Evolutionary conservation across 805 yeast species (phyloP).

Genomic region (Brettanomyces anomalus): DNA sequence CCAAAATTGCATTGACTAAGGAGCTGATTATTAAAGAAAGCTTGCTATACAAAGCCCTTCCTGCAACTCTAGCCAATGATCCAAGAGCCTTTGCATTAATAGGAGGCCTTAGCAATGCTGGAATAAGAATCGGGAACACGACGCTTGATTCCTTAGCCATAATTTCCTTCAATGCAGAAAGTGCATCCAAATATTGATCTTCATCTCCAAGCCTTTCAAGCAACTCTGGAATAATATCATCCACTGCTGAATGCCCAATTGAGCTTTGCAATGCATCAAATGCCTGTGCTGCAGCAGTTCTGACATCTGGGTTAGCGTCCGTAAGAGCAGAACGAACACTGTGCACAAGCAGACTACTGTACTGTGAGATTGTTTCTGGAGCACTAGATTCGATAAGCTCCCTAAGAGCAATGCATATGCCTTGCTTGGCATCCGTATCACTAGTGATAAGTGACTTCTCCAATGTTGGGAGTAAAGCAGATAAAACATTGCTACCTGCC

Average conservation of each 20-base stretch:
- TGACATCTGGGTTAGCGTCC: conserved; percentile 63
- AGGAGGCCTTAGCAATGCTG: conserved; percentile 75
- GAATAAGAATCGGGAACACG: conserved; percentile 88
- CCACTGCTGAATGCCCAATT: conserved; percentile 79
- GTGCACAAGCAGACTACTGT: conserved; percentile 59
- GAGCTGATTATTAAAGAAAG: conserved; percentile 67
- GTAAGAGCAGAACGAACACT: conserved; percentile 74
- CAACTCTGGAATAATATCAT: conserved; percentile 79
- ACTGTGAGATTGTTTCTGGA: conserved; percentile 48
- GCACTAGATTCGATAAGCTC: conserved; percentile 77
- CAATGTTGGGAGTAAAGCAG: conserved; percentile 78
- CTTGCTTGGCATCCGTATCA: conserved; percentile 88
- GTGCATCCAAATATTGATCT: conserved; percentile 57
- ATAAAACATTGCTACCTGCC: conserved; percentile 81
- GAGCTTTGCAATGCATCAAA: conserved; percentile 80
- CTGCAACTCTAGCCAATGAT: conserved; percentile 84
- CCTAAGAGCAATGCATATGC: conserved; percentile 88
- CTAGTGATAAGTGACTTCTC: conserved; percentile 48
- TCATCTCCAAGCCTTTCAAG: conserved; percentile 50
- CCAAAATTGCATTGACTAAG: conserved; percentile 51
- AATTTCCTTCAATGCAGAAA: conserved; percentile 82
- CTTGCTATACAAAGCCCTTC: conserved; percentile 66
- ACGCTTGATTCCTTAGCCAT: conserved; percentile 86
- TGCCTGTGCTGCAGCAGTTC: conserved; percentile 87
- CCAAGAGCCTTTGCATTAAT: conserved; percentile 86